Percentiles rank a stretch among this genome's conserved stretches.
phyloP scores from a whole-genome alignment of 2,329 filamentous ascomycete species.

The Fusarium transvaalense region DNA sequence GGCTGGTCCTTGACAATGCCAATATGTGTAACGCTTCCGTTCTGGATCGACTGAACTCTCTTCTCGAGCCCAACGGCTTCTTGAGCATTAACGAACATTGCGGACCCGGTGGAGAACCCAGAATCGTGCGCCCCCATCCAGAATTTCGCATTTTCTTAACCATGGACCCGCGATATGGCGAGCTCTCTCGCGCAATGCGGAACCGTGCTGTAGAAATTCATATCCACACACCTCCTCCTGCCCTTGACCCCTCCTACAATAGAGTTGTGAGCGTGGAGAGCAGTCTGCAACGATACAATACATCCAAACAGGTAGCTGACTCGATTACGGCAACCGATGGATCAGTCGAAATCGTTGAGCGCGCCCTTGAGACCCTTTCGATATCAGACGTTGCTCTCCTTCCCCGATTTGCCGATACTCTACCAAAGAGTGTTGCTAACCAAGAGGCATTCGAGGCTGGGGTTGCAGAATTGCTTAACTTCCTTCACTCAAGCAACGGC shows the following conservation, averaged over 20 bases:
- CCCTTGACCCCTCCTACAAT: conserved; percentile 51
- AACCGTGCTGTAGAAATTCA: conserved; percentile 94
- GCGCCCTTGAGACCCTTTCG: conserved; percentile 63
- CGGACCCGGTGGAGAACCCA: conserved; percentile 81
- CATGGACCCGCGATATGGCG: conserved; percentile 90
- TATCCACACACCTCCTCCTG: conserved; percentile 64
- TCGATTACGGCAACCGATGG: conserved; percentile 41
- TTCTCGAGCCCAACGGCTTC: conserved; percentile 90
- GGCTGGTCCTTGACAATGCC: conserved; percentile 96
- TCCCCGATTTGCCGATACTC: conserved; percentile 49
- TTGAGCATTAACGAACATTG: conserved; percentile 95
- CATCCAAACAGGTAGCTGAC: conserved; percentile 52
- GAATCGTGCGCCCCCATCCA: conserved; percentile 83
- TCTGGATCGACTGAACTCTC: conserved; percentile 91
- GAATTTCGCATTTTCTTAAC: conserved; percentile 95
- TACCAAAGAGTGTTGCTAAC: conserved; percentile 19
- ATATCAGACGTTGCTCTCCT: conserved; percentile 60
- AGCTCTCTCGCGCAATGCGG: conserved; percentile 95
- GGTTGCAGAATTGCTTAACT: conserved; percentile 47
- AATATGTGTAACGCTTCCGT: conserved; percentile 97
- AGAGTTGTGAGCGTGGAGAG: conserved; percentile 63
- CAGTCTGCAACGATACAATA: conserved; percentile 61
- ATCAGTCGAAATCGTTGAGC: conserved; percentile 48
- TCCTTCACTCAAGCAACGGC: conserved; percentile 52
- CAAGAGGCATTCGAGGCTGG: conserved; percentile 20